Base-by-base conservation (phyloP, 2,329 filamentous ascomycete species). In the Trichophyton benhamiae region DNA sequence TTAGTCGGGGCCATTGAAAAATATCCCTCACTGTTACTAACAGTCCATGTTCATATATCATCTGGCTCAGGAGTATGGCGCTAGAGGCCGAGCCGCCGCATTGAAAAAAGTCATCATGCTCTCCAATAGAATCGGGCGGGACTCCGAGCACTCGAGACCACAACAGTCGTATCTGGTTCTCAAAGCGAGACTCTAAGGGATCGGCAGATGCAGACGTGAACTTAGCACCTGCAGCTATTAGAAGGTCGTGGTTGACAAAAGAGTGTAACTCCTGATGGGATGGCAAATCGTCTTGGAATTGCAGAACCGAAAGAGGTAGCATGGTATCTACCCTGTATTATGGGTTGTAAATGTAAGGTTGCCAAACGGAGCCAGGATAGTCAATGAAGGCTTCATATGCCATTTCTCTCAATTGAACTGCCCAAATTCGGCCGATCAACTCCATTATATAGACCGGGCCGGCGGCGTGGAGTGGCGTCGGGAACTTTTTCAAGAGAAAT, bases 51-150 rank as follows among this genome's bases (percentile, higher is more conserved):
- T 33, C 33, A 5, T 41, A 48, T 48, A 36, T 46, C 3, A 13
- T 41, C 6, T 48, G 25, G n/a, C 27, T 41, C 15, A 65, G 11
- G 15, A 27, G 33, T 72, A 75, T 74, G 46, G 72, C 73, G 36
- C 68, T 70, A 33, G 75, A 73, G 53, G 73, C 75, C 61, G 75
- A 72, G 2, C 74, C 74, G 17, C 73, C 73, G 2, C 60, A 13
- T n/a, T 61, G 13, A 36, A 63, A 63, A 38, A 63, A 63, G 20
- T 57, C 20, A 33, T 61, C 52, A n/a, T 61, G 49, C 27, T 49
- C 49, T 20, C 44, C 25, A 42, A 38, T 41, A 46, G 17, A 33
- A 38, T 57, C 27, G 8, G 27, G 53, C 15, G 8, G 38, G 2
- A 57, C 6, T 36, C n/a, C 30, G 2, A 57, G 53, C 17, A 57